Conservation (phyloP, 192 early-diverging fungal species). For the Mortierella alpina region DNA sequence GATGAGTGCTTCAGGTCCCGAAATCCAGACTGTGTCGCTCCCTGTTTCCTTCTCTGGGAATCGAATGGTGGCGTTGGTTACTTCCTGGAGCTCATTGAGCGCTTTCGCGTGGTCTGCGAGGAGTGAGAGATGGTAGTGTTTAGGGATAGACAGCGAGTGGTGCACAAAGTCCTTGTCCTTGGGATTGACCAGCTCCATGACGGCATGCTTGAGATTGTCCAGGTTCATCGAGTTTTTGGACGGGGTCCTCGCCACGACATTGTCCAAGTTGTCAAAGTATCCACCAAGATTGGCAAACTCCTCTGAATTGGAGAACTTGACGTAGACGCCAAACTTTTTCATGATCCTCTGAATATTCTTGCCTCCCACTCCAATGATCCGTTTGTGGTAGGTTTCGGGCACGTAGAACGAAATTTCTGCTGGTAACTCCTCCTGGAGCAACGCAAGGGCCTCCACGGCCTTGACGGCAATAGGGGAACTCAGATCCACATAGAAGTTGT, state of each 20-base stretch:
- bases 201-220: slow-evolving; percentile 67
- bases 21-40: slow-evolving; percentile 61
- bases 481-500: slow-evolving; percentile 80
- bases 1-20: slow-evolving; percentile 67
- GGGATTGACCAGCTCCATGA: slow-evolving; percentile 69
- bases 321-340: slow-evolving; percentile 86
- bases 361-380: slow-evolving; percentile 86
- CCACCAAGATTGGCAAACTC: slow-evolving; percentile 79
- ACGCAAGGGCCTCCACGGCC: slow-evolving; percentile 69
- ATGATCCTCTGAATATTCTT: slow-evolving; percentile 89
- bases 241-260: slow-evolving; percentile 86
- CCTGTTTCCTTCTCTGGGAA: slow-evolving; percentile 76
- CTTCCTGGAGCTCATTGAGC: slow-evolving; percentile 59
- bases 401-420: slow-evolving; percentile 85
- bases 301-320: slow-evolving; percentile 83
- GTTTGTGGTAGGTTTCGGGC: slow-evolving; percentile 80
- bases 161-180: slow-evolving; percentile 60
- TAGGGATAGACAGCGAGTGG: slow-evolving; percentile 47
- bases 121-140: slow-evolving; percentile 45
- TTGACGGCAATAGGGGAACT: slow-evolving; percentile 59
- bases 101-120: slow-evolving; percentile 43
- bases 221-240: slow-evolving; percentile 77
- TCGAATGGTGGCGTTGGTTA: slow-evolving; percentile 59
- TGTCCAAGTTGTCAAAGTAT: slow-evolving; percentile 83
- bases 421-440: slow-evolving; percentile 81